A percentile compares a stretch with the other conserved stretches of the same genome.
phyloP scores from a whole-genome alignment of 2,329 filamentous ascomycete genomes.

The Cercospora brassicicola region DNA sequence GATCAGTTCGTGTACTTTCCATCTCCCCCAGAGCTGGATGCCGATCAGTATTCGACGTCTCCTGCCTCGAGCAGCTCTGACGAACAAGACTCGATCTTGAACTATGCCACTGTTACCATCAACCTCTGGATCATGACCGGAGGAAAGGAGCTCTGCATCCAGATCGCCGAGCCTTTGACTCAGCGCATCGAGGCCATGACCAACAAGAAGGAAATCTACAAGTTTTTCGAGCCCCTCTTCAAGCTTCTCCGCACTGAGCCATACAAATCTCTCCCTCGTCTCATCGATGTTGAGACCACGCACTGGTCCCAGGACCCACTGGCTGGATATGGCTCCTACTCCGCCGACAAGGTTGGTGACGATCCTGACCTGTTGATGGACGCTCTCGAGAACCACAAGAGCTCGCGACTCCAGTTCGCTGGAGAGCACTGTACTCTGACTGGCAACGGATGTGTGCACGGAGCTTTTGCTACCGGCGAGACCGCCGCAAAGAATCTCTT shows the following conservation, averaged over 20 bases:
- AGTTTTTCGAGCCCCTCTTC: conserved; percentile 49
- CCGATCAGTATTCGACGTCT: conserved; percentile 34
- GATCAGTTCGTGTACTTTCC: conserved; percentile 50
- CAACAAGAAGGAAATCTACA: conserved; percentile 41
- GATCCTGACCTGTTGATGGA: conserved; percentile 42
- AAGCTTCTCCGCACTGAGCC: conserved; percentile 47
- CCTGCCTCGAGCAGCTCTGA: conserved; percentile 36
- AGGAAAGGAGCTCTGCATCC: conserved; percentile 46
- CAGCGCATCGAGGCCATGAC: conserved; percentile 49
- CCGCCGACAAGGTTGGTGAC: conserved; percentile 49
- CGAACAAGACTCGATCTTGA: conserved; percentile 42
- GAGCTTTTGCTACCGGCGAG: conserved; percentile 48
- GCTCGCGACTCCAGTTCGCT: conserved; percentile 45
- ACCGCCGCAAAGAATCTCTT: conserved; percentile 45
- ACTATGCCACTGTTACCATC: conserved; percentile 47
- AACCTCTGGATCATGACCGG: conserved; percentile 50
- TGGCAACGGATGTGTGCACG: conserved; percentile 49
- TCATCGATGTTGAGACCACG: conserved; percentile 46
- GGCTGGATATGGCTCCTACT: conserved; percentile 47
- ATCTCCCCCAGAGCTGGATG: conserved; percentile 35
- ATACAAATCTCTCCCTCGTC: conserved; percentile 45
- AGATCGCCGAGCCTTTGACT: conserved; percentile 48
- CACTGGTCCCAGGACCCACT: conserved; percentile 49
- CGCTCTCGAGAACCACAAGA: conserved; percentile 42
- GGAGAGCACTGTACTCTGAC: conserved; percentile 43